Evolutionary conservation across 805 yeast species (phyloP).

Genomic region (Wickerhamiella siamensis): DNA sequence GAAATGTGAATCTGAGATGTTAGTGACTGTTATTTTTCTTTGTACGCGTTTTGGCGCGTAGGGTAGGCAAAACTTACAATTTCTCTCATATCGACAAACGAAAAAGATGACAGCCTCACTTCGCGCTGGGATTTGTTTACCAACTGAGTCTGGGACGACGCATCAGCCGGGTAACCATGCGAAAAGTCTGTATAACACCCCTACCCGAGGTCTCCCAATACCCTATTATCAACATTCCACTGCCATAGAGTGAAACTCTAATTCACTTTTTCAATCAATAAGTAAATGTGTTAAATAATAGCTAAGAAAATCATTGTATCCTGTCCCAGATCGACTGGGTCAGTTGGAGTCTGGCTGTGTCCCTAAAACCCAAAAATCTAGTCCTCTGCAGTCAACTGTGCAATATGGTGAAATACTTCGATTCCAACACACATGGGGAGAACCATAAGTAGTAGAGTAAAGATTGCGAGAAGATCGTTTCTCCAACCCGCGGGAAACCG

Average conservation of each 20-base stretch:
- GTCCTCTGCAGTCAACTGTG: not conserved
- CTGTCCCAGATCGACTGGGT: no score
- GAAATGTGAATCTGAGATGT: conserved; percentile 69
- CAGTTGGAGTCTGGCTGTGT: no score
- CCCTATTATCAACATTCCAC: no score
- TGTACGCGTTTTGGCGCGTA: not conserved
- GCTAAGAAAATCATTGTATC: no score
- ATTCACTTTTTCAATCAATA: no score
- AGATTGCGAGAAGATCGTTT: not conserved
- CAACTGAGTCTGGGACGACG: not conserved
- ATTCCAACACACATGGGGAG: not conserved
- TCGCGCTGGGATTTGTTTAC: not conserved
- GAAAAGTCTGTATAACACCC: no score
- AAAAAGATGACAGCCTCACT: not conserved
- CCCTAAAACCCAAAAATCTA: no score
- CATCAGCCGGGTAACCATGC: conserved; percentile 1
- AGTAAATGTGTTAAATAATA: no score
- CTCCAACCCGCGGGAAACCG: not conserved
- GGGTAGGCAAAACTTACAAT: conserved; percentile 14
- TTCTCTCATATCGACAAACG: conserved; percentile 17
- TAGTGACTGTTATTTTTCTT: not conserved
- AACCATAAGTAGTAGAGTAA: not conserved
- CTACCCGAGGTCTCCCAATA: no score
- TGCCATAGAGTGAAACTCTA: no score
- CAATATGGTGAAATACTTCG: not conserved